phyloP scores from a whole-genome alignment of 2,329 filamentous ascomycete species.

The Nemania abortiva region DNA sequence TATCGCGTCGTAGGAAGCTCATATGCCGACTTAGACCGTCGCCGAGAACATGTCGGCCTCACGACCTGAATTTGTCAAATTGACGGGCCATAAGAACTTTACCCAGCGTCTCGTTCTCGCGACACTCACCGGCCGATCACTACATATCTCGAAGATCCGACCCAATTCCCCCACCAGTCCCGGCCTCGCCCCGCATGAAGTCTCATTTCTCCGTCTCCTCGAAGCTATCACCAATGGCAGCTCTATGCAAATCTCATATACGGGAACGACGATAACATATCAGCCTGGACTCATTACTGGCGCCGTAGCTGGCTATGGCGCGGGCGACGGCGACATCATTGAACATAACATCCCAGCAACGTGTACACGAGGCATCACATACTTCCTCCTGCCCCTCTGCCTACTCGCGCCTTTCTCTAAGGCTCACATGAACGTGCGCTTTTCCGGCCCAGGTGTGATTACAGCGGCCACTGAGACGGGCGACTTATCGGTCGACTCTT shows the following conservation, averaged over 20 bases:
- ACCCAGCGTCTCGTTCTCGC: conserved; percentile 87
- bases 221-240: conserved; percentile 96
- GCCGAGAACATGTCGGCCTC: conserved; percentile 47
- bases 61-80: conserved; percentile 72
- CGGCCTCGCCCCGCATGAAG: conserved; percentile 90
- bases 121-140: conserved; percentile 87
- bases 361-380: conserved; percentile 85
- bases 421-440: conserved; percentile 87
- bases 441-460: conserved; percentile 92
- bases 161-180: conserved; percentile 86
- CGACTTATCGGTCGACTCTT: conserved; percentile 91
- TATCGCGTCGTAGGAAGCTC: conserved; percentile 17
- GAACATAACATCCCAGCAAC: conserved; percentile 82
- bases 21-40: conserved; percentile 22
- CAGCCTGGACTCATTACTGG: conserved; percentile 93
- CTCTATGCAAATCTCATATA: conserved; percentile 95
- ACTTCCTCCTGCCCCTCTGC: conserved; percentile 90
- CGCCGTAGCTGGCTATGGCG: conserved; percentile 77
- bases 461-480: conserved; percentile 85
- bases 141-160: conserved; percentile 95
- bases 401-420: conserved; percentile 95
- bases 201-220: conserved; percentile 94
- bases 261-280: conserved; percentile 92
- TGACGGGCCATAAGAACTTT: conserved; percentile 87
- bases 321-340: conserved; percentile 77